Base-by-base conservation (phyloP, 1,139 yeast species). In the Lodderomyces theae region DNA sequence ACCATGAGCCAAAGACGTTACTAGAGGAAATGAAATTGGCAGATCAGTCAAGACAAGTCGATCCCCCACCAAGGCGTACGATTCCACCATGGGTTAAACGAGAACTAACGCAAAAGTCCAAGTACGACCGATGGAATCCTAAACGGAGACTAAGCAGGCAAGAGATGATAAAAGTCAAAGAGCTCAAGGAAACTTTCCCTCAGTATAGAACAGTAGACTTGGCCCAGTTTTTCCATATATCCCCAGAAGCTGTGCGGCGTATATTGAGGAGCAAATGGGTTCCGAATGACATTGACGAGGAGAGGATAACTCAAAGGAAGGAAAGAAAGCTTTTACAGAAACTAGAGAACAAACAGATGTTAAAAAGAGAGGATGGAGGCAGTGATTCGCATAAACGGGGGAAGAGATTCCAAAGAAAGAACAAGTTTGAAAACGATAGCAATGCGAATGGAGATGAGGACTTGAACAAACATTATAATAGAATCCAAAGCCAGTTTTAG, bases 171-270 rank as follows among this genome's bases (percentile, higher is more conserved):
- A 81, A 80, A 40, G 72, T 90, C 5, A 64, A 86, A 40, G 58
- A 69, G 9, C 55, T 89, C 34, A 82, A 79, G 48, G 62, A 63
- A 22, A 66, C 69, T 40, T 61, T 74, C 51, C 96, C 96, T 0
- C 72, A 76, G 22, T 51, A 86, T 43, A 75, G 74, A 8, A 74
- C 83, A 1, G 65, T 71, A 2, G 84, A 81, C 38, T 61, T 90
- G 13, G 84, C 92, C 0, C 67, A 72, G 28, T 74, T 76, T 54
- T 89, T 84, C 60, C 68, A 74, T 42, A 73, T 88, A 3, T 84
- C 95, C 1, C 94, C 95, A 0, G 95, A 89, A 51, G 87, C 94
- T 0, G 76, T 89, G 1, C 66, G 96, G 43, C 72, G 96, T 46
- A 87, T 90, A 9, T 59, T 90, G 46, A 81, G 77, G 54, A 42